Conservation (phyloP, 2,329 filamentous ascomycete genomes). For the Mycogone perniciosa region DNA sequence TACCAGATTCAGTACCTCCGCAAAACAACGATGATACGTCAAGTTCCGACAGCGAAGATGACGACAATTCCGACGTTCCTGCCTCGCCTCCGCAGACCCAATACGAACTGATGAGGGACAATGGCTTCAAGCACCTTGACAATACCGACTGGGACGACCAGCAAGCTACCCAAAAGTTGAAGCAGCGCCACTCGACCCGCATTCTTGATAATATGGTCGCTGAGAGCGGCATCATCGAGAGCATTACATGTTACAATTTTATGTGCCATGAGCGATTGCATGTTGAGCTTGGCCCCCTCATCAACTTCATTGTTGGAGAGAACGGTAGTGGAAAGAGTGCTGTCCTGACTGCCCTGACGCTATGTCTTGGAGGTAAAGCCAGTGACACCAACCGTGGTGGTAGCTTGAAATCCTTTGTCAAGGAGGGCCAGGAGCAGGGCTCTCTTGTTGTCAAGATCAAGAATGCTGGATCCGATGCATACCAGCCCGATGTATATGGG, state of each 20-base stretch:
- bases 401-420: conserved; percentile 85
- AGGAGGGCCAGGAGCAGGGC: conserved; percentile 73
- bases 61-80: conserved; percentile 20
- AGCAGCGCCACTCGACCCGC: conserved; percentile 36
- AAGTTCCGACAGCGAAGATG: conserved; percentile 27
- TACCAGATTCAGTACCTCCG: conserved; percentile 11
- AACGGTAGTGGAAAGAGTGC: conserved; percentile 98
- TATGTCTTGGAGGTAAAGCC: conserved; percentile 93
- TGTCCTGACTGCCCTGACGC: conserved; percentile 82
- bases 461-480: conserved; percentile 80
- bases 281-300: conserved; percentile 81
- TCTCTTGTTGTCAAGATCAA: conserved; percentile 80
- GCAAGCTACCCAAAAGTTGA: conserved; percentile 58
- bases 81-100: conserved; percentile 47
- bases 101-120: conserved; percentile 56
- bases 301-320: conserved; percentile 97
- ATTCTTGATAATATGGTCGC: conserved; percentile 66
- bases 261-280: conserved; percentile 88
- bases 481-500: conserved; percentile 75
- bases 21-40: conserved; percentile 18
- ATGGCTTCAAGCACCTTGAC: conserved; percentile 50
- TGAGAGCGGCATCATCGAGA: conserved; percentile 81
- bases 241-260: conserved; percentile 83
- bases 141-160: conserved; percentile 54
- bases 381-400: conserved; percentile 87